These are phyloP conservation scores for Trichosporon faecale DNA, from an alignment of 1,284 basidiomycete species.

Conservation along the genomic window DNA sequence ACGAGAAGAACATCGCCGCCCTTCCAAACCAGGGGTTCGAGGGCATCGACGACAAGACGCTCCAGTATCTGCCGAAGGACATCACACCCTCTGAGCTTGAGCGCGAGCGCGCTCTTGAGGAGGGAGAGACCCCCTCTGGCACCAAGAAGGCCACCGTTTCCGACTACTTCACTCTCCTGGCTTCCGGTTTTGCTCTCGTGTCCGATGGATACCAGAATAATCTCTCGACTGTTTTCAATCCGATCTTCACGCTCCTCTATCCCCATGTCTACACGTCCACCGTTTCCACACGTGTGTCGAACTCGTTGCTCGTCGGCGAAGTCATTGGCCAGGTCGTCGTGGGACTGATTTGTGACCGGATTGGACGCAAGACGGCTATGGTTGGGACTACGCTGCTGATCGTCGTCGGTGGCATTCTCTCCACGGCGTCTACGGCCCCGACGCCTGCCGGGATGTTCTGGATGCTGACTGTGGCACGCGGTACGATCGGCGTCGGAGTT, in stretches of 20 bases:
- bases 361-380: constrained; percentile 36
- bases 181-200: constrained; percentile 29
- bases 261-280: constrained; percentile 20
- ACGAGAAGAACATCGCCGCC: neutral
- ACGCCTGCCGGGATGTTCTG: constrained; percentile 58
- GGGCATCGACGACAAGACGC: neutral
- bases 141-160: constrained; percentile 11
- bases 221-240: constrained; percentile 31
- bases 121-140: neutral
- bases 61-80: neutral
- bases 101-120: neutral
- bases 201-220: constrained; percentile 50
- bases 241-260: constrained; percentile 17
- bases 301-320: constrained; percentile 33
- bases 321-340: constrained; percentile 31
- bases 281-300: constrained; percentile 35
- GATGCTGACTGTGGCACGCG: constrained; percentile 69
- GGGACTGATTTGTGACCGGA: constrained; percentile 33
- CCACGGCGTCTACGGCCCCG: constrained; percentile 26
- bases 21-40: neutral
- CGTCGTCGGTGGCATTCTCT: constrained; percentile 33
- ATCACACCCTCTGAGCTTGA: neutral
- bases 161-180: constrained; percentile 33
- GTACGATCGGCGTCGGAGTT: constrained; percentile 67
- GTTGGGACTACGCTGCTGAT: constrained; percentile 33